Conservation (phyloP, 345 rosid species). For the Citrus hindsii region DNA sequence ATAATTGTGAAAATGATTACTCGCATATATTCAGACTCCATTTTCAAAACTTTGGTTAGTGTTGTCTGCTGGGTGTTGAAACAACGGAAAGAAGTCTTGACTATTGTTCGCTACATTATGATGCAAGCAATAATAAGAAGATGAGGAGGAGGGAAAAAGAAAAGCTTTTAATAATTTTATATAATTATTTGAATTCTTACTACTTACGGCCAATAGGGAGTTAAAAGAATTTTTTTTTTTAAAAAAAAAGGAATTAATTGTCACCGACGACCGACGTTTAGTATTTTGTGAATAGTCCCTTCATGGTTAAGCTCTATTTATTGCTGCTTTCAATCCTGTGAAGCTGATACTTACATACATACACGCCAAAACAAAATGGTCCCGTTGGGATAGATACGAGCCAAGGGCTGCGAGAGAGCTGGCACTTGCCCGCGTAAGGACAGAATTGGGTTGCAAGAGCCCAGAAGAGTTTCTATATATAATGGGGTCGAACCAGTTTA, state of each 20-base stretch:
- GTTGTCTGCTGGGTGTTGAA: background rate
- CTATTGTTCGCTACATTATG: background rate
- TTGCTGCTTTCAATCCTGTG: background rate
- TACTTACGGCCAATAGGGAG: background rate
- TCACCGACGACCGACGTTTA: background rate
- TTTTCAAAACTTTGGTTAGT: background rate
- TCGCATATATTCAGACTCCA: background rate
- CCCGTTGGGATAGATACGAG: background rate
- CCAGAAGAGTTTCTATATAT: background rate
- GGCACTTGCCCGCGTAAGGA: background rate
- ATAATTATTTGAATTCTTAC: background rate
- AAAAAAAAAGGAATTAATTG: background rate
- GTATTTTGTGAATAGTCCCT: background rate
- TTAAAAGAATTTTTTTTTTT: background rate
- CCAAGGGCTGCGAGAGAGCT: background rate
- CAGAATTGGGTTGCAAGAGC: background rate
- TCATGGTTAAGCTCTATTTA: background rate
- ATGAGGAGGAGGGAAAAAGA: background rate
- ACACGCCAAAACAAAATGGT: too few species aligned
- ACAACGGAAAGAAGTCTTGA: background rate
- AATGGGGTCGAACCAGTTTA: background rate
- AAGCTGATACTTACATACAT: background rate
- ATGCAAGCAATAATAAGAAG: background rate
- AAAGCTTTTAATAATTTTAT: background rate
- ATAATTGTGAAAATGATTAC: slow-evolving; percentile 1